phyloP scores from a whole-genome alignment of 1,284 basidiomycete species.

The Cryptococcus sp. region DNA sequence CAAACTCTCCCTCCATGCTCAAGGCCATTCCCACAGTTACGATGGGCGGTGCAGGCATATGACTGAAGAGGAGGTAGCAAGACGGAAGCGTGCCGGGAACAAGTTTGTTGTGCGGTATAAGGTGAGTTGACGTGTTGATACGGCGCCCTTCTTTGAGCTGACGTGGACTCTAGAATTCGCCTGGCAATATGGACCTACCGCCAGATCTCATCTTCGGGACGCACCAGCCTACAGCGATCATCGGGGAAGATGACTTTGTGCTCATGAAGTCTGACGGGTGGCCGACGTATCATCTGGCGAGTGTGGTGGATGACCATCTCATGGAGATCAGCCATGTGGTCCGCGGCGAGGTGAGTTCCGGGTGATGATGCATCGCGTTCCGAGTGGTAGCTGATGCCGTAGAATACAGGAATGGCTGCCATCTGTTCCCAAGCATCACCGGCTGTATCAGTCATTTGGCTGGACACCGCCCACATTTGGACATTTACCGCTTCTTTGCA shows the following conservation, averaged over 20 bases:
- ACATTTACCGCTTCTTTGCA: constrained; percentile 86
- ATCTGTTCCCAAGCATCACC: constrained; percentile 87
- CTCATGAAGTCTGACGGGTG: constrained; percentile 87
- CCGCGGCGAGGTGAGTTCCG: constrained; percentile 78
- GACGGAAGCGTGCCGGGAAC: constrained; percentile 70
- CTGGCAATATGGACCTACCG: constrained; percentile 19
- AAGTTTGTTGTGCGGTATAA: constrained; percentile 81
- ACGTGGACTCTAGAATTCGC: constrained; percentile 12
- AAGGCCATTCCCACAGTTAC: constrained; percentile 73
- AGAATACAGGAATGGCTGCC: constrained; percentile 83
- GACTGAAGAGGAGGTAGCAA: constrained; percentile 75
- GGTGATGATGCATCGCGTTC: background rate
- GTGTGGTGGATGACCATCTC: constrained; percentile 89
- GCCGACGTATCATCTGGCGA: constrained; percentile 96
- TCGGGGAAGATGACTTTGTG: constrained; percentile 72
- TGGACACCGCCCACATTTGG: constrained; percentile 75
- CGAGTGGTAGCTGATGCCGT: background rate
- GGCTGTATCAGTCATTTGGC: constrained; percentile 76
- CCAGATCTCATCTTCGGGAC: constrained; percentile 34
- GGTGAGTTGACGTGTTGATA: constrained; percentile 55
- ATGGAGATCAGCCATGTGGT: constrained; percentile 97
- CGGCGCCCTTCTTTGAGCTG: background rate
- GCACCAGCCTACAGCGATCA: constrained; percentile 24
- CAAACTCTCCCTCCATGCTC: constrained; percentile 63
- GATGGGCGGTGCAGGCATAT: constrained; percentile 81